Base-by-base conservation (phyloP, 345 rosid species). In the Jatropha curcas region DNA sequence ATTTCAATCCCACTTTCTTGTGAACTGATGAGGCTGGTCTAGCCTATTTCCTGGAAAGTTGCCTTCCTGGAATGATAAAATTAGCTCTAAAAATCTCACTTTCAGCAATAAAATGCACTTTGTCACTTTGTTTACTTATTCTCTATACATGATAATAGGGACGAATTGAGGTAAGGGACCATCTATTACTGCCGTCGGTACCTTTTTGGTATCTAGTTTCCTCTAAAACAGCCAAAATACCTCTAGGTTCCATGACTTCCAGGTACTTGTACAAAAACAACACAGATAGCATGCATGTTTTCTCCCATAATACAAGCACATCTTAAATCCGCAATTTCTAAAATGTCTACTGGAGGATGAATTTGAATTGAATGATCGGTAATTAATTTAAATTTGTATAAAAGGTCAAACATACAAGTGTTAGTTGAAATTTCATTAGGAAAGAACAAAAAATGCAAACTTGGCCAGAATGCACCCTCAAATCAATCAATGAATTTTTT, bases 401-500 rank as follows among this genome's bases (percentile, higher is more conserved):
- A 60, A 5, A 17, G 13, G 25, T 19, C 30, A 22, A 41, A 72
- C 67, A 71, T 68, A 56, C 35, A 70, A 8, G 73, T 71, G 22
- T 45, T 25, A 17, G 41, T 51, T 19, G 53, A 43, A 52, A 55
- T 52, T 58, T 53, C 30, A 31, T 39, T 6, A 5, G 22, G 12
- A 31, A 24, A 34, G n/a, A n/a, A n/a, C n/a, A n/a, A n/a, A n/a
- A n/a, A n/a, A n/a, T n/a, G n/a, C n/a, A 58, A 61, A 22, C 60
- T 52, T 64, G 4, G 51, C 56, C 71, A 25, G 34, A 58, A 50
- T 84, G 46, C 74, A 68, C 66, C 72, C 51, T 17, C 48, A 64
- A 71, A 43, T 28, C 70, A 77, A 68, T 72, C 43, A 57, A 73
- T 28, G 81, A 80, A 77, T 78, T 68, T 48, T 77, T 77, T 90